phyloP scores from a whole-genome alignment of 2,329 filamentous ascomycete genomes.

The Penicillium sp. region DNA sequence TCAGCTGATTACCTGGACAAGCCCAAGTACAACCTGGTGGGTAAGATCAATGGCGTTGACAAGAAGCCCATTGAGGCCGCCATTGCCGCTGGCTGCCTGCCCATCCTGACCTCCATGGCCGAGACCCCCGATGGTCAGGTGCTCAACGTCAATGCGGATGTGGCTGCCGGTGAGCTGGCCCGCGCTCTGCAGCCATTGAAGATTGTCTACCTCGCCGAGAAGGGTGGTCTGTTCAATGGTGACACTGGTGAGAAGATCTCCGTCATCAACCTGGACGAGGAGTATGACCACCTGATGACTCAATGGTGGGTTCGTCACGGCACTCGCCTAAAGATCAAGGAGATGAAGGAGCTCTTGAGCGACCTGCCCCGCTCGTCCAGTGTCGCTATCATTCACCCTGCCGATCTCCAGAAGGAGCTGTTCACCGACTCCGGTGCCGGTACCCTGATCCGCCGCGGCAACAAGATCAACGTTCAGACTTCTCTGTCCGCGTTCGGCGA shows the following conservation, averaged over 20 bases:
- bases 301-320: slow-evolving; percentile 96
- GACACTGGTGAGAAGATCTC: slow-evolving; percentile 95
- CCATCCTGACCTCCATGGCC: slow-evolving; percentile 94
- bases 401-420: slow-evolving; percentile 91
- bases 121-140: slow-evolving; percentile 90
- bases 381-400: slow-evolving; percentile 96
- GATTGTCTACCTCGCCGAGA: slow-evolving; percentile 98
- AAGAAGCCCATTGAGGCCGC: slow-evolving; percentile 87
- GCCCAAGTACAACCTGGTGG: slow-evolving; percentile 93
- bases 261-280: slow-evolving; percentile 94
- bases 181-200: slow-evolving; percentile 88
- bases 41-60: slow-evolving; percentile 92
- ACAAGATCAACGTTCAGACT: slow-evolving; percentile 78
- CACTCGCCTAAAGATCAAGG: slow-evolving; percentile 93
- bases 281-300: slow-evolving; percentile 89
- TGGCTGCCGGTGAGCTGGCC: slow-evolving; percentile 90
- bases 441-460: slow-evolving; percentile 87
- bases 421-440: slow-evolving; percentile 96
- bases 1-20: slow-evolving; percentile 93
- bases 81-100: slow-evolving; percentile 87
- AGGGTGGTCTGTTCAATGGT: slow-evolving; percentile 92
- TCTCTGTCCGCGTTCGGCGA: slow-evolving; percentile 76
- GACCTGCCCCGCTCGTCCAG: slow-evolving; percentile 88
- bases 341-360: slow-evolving; percentile 92
- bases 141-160: slow-evolving; percentile 96